These are phyloP conservation scores for Geranomyces michiganensis DNA, from an alignment of 192 early-diverging fungal genomes.

Conservation along the genomic window DNA sequence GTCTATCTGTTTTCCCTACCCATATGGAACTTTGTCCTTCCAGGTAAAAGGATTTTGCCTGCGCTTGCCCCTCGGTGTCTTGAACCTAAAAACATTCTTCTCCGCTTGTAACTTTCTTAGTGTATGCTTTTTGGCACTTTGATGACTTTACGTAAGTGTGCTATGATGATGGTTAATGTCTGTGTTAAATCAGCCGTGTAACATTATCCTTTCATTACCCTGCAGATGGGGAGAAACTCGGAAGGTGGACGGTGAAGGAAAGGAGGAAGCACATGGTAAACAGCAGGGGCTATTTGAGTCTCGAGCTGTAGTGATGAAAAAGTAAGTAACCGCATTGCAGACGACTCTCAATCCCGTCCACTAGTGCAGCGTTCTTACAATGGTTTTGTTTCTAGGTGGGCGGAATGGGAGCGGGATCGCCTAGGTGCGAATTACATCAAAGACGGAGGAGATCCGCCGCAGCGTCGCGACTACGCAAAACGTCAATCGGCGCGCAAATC, in stretches of 20 bases:
- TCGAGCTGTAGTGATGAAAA: conserved; percentile 23
- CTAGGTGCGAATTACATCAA: background rate
- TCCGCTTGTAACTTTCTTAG: background rate
- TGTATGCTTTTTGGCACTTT: conserved; percentile 98
- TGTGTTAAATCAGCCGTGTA: no score
- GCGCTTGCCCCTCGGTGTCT: no score
- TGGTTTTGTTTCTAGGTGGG: conserved; percentile 19
- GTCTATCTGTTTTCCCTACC: conserved; percentile 85
- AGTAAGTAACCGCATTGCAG: background rate
- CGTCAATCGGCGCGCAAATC: background rate
- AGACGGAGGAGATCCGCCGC: background rate
- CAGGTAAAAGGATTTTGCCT: conserved; percentile 31
- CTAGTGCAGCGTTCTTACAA: background rate
- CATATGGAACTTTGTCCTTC: conserved; percentile 81
- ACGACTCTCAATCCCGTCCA: background rate
- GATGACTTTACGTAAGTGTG: conserved; percentile 49
- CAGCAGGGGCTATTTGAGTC: conserved; percentile 12
- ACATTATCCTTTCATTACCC: conserved; percentile 77
- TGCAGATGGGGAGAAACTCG: conserved; percentile 94
- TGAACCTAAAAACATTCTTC: no score
- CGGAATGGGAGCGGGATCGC: conserved; percentile 29
- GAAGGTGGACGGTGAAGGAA: conserved; percentile 83
- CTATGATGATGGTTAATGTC: no score
- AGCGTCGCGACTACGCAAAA: no score
- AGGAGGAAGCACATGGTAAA: conserved; percentile 66